Conservation (phyloP, 768 basidiomycete genomes). For the Lentinula detonsa region DNA sequence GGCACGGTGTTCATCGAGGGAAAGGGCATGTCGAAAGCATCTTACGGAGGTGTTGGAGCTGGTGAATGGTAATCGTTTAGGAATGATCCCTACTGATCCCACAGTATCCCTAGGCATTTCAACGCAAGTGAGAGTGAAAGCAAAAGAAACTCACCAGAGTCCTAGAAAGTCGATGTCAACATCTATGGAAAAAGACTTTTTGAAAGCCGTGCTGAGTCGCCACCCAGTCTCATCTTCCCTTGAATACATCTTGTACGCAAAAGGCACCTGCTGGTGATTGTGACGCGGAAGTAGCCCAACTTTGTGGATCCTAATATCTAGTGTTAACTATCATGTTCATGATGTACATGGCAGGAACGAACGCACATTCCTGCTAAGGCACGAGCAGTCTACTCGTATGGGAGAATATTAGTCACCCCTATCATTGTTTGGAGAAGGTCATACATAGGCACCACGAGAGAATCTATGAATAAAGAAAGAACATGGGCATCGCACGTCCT, state of each 20-base stretch:
- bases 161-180: slow-evolving; percentile 55
- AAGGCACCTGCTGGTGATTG: slow-evolving; percentile 50
- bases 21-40: slow-evolving; percentile 33
- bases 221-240: slow-evolving; percentile 42
- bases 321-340: not conserved
- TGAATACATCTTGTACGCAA: slow-evolving; percentile 62
- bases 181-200: slow-evolving; percentile 45
- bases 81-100: slow-evolving; percentile 52
- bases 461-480: slow-evolving; percentile 29
- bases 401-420: slow-evolving; percentile 46
- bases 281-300: slow-evolving; percentile 27
- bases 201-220: slow-evolving; percentile 48
- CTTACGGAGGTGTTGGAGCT: slow-evolving; percentile 40
- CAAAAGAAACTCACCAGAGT: slow-evolving; percentile 45
- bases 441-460: slow-evolving; percentile 61
- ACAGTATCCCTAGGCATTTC: slow-evolving; percentile 53
- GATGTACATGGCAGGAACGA: not conserved
- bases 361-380: not conserved
- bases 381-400: slow-evolving; percentile 16
- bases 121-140: not conserved
- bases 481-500: not conserved
- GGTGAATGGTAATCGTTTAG: slow-evolving; percentile 51
- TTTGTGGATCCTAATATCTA: slow-evolving; percentile 8
- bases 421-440: slow-evolving; percentile 17
- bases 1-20: slow-evolving; percentile 35